Base-by-base conservation (phyloP, 2,329 filamentous ascomycete genomes). In the Xylariales sp. region DNA sequence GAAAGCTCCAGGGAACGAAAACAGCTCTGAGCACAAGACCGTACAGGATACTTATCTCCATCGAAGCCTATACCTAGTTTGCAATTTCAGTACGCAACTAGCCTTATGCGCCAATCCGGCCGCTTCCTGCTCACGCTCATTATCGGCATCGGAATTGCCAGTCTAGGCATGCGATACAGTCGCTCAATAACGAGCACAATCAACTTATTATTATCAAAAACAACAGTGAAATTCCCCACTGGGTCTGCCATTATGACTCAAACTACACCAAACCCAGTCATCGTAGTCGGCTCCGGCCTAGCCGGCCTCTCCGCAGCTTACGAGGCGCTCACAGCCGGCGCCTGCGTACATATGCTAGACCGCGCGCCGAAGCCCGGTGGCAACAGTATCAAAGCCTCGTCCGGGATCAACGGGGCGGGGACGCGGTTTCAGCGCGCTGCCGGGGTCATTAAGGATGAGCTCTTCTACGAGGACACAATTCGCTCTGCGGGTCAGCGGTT, bases 381-480 rank as follows among this genome's bases (percentile, higher is more conserved):
- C 2, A 83, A 84, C 52, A 78, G 71, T 51, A 81, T 84, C 59
- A 84, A 84, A 59, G 80, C 80, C 0, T 83, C 79, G 0, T 82
- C 78, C 0, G 80, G 79, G 0, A 84, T 84, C 58, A 83, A 82
- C 48, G 80, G 77, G 5, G 77, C 77, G 0, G 69, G 70, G 0
- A 83, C 80, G 0, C 65, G 64, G 3, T 82, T 75, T 46, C 80
- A 84, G 53, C 56, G 58, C 9, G 59, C 53, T 3, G 40, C 53
- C 29, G 53, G 61, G n/a, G 51, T 64, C 31, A 48, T 56, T 16
- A 47, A 53, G 16, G 65, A 71, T 31, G 54, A 60, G 1, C 50
- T 60, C 0, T 82, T 81, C 51, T 73, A 69, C 49, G 56, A 64
- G 19, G 79, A 83, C 56, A 82, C 80, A 0, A 51, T 79, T 6